Base-by-base conservation (phyloP, 768 basidiomycete species). In the Guyanaporus albipodus region DNA sequence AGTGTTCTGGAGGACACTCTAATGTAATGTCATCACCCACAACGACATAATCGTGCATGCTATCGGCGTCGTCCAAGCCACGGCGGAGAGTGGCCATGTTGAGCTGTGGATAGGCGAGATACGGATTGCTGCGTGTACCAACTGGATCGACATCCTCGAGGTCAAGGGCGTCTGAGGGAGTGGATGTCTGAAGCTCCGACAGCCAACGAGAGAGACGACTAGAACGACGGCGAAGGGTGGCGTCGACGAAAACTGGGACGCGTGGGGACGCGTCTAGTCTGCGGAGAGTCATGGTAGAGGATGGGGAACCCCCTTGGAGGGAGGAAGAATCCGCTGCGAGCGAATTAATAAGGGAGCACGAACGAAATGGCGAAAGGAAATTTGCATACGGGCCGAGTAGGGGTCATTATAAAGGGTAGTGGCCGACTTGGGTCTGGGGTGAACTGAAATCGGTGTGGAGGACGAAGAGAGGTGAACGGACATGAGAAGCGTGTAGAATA, bases 171-270 rank as follows among this genome's bases (percentile, higher is more conserved):
- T 57, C 58, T n/a, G 53, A 44, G 29, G 50, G 36, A 36, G 56
- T 49, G 14, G 53, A 40, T 9, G 57, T 40, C 44, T 67, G 70
- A 42, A 74, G 68, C 18, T 76, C 75, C 3, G 57, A 61, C 15
- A 77, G 64, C 74, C 75, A 76, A n/a, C 60, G 68, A 29, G 73
- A 70, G 32, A 74, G 55, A 42, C 62, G 73, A 50, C 69, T 71
- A 14, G 71, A 66, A 29, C 68, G 67, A 17, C 67, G 69, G 15
- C 61, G 64, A 50, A 70, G 52, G 8, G 50, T 44, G 27, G 50
- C 39, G 17, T 64, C 56, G 22, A 28, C 6, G 38, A 27, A 24
- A 11, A 33, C 12, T 23, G 50, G 32, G 35, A 38, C 42, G 55
- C 50, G 54, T 26, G 56, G 26, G 21, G 53, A 62, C 58, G 64